A percentile compares a stretch with the other conserved stretches of the same genome.
Conservation (phyloP, 768 basidiomycete genomes). For the Omphalotus guepiniiformis region DNA sequence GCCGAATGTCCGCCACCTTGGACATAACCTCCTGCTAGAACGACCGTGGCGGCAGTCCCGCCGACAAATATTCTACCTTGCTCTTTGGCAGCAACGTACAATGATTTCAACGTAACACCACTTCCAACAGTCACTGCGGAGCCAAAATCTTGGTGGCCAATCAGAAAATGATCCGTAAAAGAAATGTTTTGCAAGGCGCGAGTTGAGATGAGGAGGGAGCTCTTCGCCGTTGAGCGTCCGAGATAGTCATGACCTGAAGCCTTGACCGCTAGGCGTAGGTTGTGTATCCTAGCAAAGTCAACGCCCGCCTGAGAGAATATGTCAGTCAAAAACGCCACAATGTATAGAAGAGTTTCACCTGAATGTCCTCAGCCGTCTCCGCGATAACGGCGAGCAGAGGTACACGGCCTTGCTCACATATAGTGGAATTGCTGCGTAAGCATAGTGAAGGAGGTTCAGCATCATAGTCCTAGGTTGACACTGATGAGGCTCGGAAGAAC, state of each 20-base stretch:
- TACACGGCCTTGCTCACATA: constrained; percentile 29
- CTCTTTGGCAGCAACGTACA: constrained; percentile 19
- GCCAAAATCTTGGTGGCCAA: constrained; percentile 18
- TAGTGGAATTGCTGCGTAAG: constrained; percentile 14
- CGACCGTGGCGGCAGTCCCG: constrained; percentile 23
- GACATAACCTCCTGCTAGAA: constrained; percentile 27
- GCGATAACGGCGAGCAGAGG: constrained; percentile 26
- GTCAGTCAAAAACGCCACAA: neutral
- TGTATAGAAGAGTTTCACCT: constrained; percentile 14
- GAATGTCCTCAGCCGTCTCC: constrained; percentile 25
- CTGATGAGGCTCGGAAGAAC: neutral
- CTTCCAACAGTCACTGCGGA: constrained; percentile 24
- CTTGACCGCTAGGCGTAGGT: constrained; percentile 29
- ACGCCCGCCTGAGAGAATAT: constrained; percentile 21
- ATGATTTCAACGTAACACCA: constrained; percentile 19
- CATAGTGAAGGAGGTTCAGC: constrained; percentile 23
- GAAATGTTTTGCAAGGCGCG: constrained; percentile 31
- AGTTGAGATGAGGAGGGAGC: constrained; percentile 38
- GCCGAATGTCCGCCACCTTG: constrained; percentile 28
- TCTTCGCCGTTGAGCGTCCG: constrained; percentile 38
- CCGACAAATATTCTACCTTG: constrained; percentile 22
- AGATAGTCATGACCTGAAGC: constrained; percentile 38
- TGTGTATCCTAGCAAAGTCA: constrained; percentile 22
- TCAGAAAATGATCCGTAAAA: constrained; percentile 20
- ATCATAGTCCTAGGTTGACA: constrained; percentile 18